phyloP scores from a whole-genome alignment of 371 early-diverging fungal genomes.

The Hamiltosporidium tvaerminnensis region DNA sequence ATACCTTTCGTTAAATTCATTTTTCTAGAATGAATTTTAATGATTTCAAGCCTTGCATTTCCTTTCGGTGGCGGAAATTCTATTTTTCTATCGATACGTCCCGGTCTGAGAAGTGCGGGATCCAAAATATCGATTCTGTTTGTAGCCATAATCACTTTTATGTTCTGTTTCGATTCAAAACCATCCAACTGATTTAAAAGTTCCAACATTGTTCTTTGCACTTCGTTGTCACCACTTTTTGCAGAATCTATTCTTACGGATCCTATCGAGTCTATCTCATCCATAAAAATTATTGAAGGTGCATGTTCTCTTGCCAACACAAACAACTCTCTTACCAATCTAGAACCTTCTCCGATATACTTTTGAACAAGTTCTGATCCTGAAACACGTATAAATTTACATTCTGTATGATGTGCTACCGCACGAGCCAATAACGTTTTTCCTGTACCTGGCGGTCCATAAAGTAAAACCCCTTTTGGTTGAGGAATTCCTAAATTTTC shows the following conservation, averaged over 20 bases:
- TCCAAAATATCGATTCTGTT: constrained; percentile 95
- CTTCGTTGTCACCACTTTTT: constrained; percentile 77
- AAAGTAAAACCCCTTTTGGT: constrained; percentile 81
- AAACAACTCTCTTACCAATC: constrained; percentile 96
- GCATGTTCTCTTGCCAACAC: constrained; percentile 95
- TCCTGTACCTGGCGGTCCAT: constrained; percentile 55
- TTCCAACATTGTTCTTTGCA: constrained; percentile 75
- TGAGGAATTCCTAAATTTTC: constrained; percentile 95
- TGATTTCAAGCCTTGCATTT: constrained; percentile 80
- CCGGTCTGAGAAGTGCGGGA: constrained; percentile 82
- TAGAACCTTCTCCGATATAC: constrained; percentile 95
- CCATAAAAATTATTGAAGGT: constrained; percentile 97
- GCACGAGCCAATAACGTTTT: constrained; percentile 96
- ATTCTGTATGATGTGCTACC: constrained; percentile 97
- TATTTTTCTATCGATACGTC: constrained; percentile 96
- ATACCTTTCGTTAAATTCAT: constrained; percentile 97
- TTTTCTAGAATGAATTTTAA: constrained; percentile 93
- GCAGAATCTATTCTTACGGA: constrained; percentile 54
- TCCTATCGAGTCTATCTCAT: constrained; percentile 98
- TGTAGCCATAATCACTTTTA: constrained; percentile 99
- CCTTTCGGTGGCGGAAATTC: constrained; percentile 97
- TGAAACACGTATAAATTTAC: constrained; percentile 92
- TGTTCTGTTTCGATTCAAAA: constrained; percentile 90
- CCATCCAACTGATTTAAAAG: constrained; percentile 86
- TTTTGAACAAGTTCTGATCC: constrained; percentile 99